phyloP scores from a whole-genome alignment of 306 rosid species.

The Acmispon strigosus region DNA sequence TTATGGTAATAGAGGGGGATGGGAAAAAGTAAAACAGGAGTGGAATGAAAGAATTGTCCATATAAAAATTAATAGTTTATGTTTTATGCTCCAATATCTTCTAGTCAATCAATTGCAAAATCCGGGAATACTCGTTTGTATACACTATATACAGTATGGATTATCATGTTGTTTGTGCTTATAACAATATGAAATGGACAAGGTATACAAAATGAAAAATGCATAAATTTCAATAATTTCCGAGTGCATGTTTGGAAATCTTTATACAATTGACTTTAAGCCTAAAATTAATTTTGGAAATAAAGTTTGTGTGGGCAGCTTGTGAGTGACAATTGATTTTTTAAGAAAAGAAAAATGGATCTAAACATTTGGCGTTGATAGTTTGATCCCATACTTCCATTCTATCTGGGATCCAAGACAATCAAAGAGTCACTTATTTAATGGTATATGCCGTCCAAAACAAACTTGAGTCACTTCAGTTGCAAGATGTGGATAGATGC shows the following conservation, averaged over 20 bases:
- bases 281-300: too few relatives aligned
- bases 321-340: too few relatives aligned
- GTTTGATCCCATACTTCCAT: background rate
- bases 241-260: too few relatives aligned
- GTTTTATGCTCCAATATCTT: background rate
- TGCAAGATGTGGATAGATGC: background rate
- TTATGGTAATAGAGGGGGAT: background rate
- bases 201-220: too few relatives aligned
- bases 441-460: background rate
- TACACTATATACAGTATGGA: background rate
- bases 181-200: too few relatives aligned
- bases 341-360: too few relatives aligned
- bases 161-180: background rate
- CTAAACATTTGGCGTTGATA: too few relatives aligned
- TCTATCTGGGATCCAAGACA: background rate
- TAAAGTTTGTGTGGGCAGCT: too few relatives aligned
- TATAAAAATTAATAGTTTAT: background rate
- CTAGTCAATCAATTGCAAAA: background rate
- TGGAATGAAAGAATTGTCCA: background rate
- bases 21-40: background rate
- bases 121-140: background rate
- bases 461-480: background rate
- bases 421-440: background rate
- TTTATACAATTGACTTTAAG: too few relatives aligned
- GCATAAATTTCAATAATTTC: too few relatives aligned